Percentiles rank a stretch among this genome's conserved stretches.
Evolutionary conservation across 257 asterid species (phyloP).

Genomic region (Przewalskia tangutica): DNA sequence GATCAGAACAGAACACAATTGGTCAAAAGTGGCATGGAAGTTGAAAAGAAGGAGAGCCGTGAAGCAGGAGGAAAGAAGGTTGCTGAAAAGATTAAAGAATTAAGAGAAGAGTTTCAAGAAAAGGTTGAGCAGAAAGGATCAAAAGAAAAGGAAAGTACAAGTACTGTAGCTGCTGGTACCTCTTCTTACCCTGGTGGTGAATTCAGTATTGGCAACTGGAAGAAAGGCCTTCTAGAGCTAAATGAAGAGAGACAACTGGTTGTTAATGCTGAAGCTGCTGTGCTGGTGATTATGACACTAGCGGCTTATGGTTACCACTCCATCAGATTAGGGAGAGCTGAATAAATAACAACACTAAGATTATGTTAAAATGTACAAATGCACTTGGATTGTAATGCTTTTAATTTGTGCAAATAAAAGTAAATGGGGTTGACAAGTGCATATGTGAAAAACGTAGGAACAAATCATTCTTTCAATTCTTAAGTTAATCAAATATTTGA

Average conservation of each 20-base stretch:
- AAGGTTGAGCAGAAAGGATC: constrained; percentile 11
- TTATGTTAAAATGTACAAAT: neutral
- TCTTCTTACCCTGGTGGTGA: constrained; percentile 3
- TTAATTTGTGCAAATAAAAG: neutral
- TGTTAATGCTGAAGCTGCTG: constrained; percentile 59
- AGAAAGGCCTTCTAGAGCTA: constrained; percentile 24
- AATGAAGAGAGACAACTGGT: constrained; percentile 54
- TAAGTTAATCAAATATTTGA: neutral
- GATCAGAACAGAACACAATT: no score
- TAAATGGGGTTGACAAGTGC: neutral
- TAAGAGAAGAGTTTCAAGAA: neutral
- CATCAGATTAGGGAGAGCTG: neutral
- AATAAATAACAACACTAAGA: neutral
- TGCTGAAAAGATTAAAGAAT: neutral
- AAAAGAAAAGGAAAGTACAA: constrained; percentile 3
- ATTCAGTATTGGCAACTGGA: constrained; percentile 22
- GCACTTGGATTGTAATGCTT: neutral
- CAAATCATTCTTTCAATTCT: neutral
- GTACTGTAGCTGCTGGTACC: constrained; percentile 1
- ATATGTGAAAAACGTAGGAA: neutral
- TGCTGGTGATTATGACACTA: constrained; percentile 51
- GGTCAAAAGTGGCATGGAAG: no score
- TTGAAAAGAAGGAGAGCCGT: no score
- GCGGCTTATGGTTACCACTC: constrained; percentile 42
- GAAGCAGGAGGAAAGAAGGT: neutral